Evolutionary conservation across 176 grass and related monocot species (phyloP), one percentile per base, ranked within the genome.

Genomic region (Eragrostis curvula): DNA sequence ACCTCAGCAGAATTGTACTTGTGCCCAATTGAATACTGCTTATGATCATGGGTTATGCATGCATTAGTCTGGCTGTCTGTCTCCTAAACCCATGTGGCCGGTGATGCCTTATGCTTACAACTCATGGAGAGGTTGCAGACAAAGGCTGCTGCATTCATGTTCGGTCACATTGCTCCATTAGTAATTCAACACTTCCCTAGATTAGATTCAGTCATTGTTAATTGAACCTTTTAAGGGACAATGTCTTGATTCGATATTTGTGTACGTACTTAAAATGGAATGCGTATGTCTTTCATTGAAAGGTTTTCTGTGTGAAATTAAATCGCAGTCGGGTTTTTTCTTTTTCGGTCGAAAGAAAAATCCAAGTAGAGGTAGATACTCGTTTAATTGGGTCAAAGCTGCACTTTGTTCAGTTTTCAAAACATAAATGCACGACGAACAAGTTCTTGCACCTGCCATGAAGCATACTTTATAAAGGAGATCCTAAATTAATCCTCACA

Each of bases 61-160:
- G 71, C 78, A 81, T 30, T 71, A 78, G 64, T 74, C 72, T 85
- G 66, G 24, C 32, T 67, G 6, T 58, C 70, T 85, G 78, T 65
- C 75, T 39, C 72, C 68, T 66, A 73, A 42, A 12, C 78, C 78
- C 88, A 82, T 86, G 83, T 86, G 88, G 73, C 15, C 80, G 47
- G 59, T 86, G 69, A 66, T 67, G 68, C 48, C 77, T 66, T 52
- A 67, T 80, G 68, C 69, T 80, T 66, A 44, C 67, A 75, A 86
- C 75, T 55, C 68, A 56, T 80, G 56, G 49, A 36, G 42, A 30
- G 25, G 25, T 24, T 82, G 79, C 78, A 82, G 83, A 82, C 88
- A 89, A 86, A 82, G 73, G 83, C 88, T 89, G 88, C n/a, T 5
- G 49, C 59, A 48, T 66, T 78, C 83, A 89, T 82, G 83, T 86